A percentile compares a stretch with the other conserved stretches of the same genome.
These are phyloP conservation scores for Trichoderma sp. DNA, from an alignment of 2,329 filamentous ascomycete species.

Conservation along the genomic window DNA sequence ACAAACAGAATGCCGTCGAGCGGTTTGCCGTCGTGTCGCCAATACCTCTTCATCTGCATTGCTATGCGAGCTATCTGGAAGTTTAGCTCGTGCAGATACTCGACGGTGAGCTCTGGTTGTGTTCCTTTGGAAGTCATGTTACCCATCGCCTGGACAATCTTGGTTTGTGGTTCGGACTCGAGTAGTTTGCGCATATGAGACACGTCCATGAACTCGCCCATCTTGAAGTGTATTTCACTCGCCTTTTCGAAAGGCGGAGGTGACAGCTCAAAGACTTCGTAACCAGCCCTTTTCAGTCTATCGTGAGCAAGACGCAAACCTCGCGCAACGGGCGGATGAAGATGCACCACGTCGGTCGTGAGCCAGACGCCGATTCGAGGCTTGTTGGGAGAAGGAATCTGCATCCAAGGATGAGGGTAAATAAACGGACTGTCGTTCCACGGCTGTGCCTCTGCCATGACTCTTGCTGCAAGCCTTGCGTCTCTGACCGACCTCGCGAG, in stretches of 20 bases:
- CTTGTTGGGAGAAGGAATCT: background rate
- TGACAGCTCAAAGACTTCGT: background rate
- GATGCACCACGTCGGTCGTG: background rate
- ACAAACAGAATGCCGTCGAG: background rate
- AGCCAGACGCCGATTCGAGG: background rate
- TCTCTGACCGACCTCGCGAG: background rate
- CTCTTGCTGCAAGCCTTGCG: background rate
- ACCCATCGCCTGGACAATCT: background rate
- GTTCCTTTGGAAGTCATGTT: background rate
- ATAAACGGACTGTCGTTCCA: background rate
- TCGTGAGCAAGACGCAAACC: background rate
- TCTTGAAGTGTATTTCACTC: background rate
- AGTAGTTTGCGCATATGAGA: background rate
- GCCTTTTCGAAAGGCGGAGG: background rate
- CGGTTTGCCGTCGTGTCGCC: background rate
- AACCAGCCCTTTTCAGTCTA: background rate
- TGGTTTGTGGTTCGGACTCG: background rate
- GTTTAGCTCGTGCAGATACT: background rate
- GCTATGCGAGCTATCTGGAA: background rate
- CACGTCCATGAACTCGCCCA: background rate
- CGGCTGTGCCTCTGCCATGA: background rate
- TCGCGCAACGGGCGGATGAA: background rate
- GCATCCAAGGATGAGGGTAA: background rate
- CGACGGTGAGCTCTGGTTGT: background rate
- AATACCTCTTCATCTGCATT: background rate